Evolutionary conservation across 768 basidiomycete genomes (phyloP).

Genomic region (Fomitopsis serialis): DNA sequence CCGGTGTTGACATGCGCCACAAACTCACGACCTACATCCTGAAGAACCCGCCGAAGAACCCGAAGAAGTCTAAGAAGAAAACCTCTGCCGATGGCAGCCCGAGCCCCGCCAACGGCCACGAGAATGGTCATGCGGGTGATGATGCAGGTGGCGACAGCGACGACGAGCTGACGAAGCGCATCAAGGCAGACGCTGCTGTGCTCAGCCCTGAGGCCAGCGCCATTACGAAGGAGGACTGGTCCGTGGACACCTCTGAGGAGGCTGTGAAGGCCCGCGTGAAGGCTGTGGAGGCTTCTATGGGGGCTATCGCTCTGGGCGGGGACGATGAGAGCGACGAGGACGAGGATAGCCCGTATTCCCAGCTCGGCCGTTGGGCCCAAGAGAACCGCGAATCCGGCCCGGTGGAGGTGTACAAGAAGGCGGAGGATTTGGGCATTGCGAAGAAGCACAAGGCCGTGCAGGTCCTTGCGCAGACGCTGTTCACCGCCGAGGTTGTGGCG

Average conservation of each 20-base stretch:
- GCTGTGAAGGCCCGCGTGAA: slow-evolving; percentile 82
- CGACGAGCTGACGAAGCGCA: slow-evolving; percentile 84
- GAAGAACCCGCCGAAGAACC: slow-evolving; percentile 93
- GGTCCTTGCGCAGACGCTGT: slow-evolving; percentile 79
- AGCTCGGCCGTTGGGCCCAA: slow-evolving; percentile 80
- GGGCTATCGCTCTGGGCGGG: slow-evolving; percentile 46
- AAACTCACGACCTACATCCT: slow-evolving; percentile 94
- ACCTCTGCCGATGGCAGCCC: slow-evolving; percentile 45
- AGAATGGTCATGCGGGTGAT: slow-evolving; percentile 36
- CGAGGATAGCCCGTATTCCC: slow-evolving; percentile 77
- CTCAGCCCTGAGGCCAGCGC: slow-evolving; percentile 53
- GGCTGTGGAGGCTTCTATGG: slow-evolving; percentile 57
- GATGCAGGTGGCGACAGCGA: slow-evolving; percentile 66
- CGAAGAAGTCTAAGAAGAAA: slow-evolving; percentile 63
- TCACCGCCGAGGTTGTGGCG: slow-evolving; percentile 62
- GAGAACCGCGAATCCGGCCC: slow-evolving; percentile 58
- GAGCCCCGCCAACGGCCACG: slow-evolving; percentile 30
- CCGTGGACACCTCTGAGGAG: slow-evolving; percentile 85
- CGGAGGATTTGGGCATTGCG: slow-evolving; percentile 85
- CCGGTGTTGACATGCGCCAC: slow-evolving; percentile 92
- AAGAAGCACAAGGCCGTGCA: slow-evolving; percentile 91
- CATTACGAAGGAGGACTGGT: slow-evolving; percentile 77
- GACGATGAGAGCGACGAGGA: slow-evolving; percentile 91
- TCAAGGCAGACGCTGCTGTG: slow-evolving; percentile 84
- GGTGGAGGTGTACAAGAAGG: slow-evolving; percentile 79